Base-by-base conservation (phyloP, 345 rosid species). In the Brassica incana region DNA sequence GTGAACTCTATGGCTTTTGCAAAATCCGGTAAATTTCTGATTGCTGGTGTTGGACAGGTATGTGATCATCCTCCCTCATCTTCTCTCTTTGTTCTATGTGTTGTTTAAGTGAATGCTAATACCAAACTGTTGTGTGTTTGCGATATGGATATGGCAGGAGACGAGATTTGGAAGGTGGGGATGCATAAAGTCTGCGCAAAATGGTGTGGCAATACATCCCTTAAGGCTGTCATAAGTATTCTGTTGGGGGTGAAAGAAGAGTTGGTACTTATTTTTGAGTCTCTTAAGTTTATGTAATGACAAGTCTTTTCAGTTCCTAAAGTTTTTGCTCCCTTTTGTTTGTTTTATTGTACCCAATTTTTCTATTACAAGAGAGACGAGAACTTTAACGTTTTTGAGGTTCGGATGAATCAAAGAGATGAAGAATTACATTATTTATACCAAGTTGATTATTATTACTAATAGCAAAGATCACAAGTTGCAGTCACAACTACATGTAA, bases 91-190 rank as follows among this genome's bases (percentile, higher is more conserved):
- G 18, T 15, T 16, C 40, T 69, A 38, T n/a, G 8, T 7, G 18
- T 35, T 36, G 32, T 65, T n/a, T 74, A 5, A 52, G 18, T 70
- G 65, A 72, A 43, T 50, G 66, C 74, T 18, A 32, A 35, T 70
- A 52, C 61, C 61, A 35, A 15, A 18, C 40, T 61, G 12, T 40
- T 65, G 40, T 65, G 65, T 43, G 65, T 43, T 11, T 65, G 72
- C 18, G 43, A 73, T 5, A 67, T 75, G 6, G 8, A 3, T 74
- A 61, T 65, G 36, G 65, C 87, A 93, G 99, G 99, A 96, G 81
- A 94, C 97, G 1, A 91, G 97, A 14, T 87, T 96, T 6, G 99
- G 99, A 82, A 86, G 98, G 83, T 96, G 98, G 98, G 97, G 94
- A 8, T 81, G 75, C 32, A 45, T 76, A 72, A 81, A 88, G 2